Conservation (phyloP, 2,329 filamentous ascomycete genomes). For the Cladosporium velox region DNA sequence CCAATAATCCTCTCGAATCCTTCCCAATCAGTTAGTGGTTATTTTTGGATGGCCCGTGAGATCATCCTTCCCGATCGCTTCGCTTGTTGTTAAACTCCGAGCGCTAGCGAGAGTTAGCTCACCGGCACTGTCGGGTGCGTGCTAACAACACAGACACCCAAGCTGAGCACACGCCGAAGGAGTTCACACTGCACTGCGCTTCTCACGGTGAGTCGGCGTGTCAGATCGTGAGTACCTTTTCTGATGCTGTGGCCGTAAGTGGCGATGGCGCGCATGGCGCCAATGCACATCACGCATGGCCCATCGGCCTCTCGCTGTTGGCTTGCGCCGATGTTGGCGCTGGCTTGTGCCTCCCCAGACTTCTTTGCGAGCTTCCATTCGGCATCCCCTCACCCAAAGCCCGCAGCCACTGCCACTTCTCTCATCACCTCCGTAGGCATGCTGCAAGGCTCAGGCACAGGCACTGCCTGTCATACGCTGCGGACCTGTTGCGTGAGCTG, state of each 20-base stretch:
- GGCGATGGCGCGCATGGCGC: background rate
- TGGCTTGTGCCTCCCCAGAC: background rate
- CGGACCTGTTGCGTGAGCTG: background rate
- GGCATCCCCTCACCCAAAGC: conserved; percentile 14
- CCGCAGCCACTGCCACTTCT: conserved; percentile 4
- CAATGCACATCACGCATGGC: background rate
- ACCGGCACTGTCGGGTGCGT: background rate
- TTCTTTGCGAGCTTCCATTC: background rate
- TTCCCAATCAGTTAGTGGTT: background rate
- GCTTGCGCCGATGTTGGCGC: background rate
- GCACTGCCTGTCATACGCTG: background rate
- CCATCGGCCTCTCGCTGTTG: conserved; percentile 17
- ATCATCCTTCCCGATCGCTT: background rate
- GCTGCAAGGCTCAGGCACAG: conserved; percentile 5
- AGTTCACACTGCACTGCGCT: background rate
- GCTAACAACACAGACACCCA: background rate
- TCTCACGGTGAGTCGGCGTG: background rate
- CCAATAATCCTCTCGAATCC: background rate
- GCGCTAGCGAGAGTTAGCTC: background rate
- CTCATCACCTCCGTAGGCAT: background rate
- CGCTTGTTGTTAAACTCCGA: background rate
- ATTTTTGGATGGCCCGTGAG: background rate
- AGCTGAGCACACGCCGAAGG: background rate
- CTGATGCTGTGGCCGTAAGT: background rate
- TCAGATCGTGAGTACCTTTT: background rate